Evolutionary conservation across 768 basidiomycete genomes (phyloP).

Genomic region (Naganishia kalamii): DNA sequence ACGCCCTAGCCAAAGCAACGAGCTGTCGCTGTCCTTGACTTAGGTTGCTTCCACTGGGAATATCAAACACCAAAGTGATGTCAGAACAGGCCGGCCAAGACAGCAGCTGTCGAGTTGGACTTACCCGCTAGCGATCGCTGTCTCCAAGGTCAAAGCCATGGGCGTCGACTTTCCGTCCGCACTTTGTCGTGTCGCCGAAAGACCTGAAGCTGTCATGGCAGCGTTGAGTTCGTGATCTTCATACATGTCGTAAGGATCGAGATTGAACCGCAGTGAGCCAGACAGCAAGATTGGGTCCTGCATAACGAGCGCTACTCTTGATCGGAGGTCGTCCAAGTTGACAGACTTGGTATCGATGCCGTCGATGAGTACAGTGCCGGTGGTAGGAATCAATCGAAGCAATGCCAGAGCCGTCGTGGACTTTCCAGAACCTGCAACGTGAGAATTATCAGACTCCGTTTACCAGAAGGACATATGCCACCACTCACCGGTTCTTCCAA

Average conservation of each 20-base stretch:
- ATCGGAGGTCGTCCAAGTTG: conserved; percentile 57
- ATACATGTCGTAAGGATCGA: conserved; percentile 59
- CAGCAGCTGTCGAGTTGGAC: not conserved
- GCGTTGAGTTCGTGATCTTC: conserved; percentile 56
- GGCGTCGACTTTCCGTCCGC: conserved; percentile 14
- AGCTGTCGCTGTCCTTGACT: conserved; percentile 57
- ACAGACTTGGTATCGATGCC: conserved; percentile 52
- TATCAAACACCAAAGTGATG: conserved; percentile 35
- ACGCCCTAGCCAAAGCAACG: conserved; percentile 57
- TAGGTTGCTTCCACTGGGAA: conserved; percentile 60
- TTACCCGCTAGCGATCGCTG: conserved; percentile 43
- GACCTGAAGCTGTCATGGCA: conserved; percentile 53
- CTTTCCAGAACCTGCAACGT: conserved; percentile 55
- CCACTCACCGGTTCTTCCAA: conserved; percentile 55
- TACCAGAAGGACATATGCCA: not conserved
- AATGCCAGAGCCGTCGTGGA: conserved; percentile 51
- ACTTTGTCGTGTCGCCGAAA: conserved; percentile 17
- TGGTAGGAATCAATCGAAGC: conserved; percentile 57
- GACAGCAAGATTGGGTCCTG: conserved; percentile 57
- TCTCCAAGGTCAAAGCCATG: conserved; percentile 37
- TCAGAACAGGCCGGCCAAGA: conserved; percentile 27
- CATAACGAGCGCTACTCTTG: conserved; percentile 60
- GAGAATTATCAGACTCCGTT: not conserved
- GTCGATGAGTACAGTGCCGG: conserved; percentile 58
- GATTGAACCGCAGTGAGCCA: conserved; percentile 56